phyloP scores from a whole-genome alignment of 306 rosid species.

The Pyrus betulifolia region DNA sequence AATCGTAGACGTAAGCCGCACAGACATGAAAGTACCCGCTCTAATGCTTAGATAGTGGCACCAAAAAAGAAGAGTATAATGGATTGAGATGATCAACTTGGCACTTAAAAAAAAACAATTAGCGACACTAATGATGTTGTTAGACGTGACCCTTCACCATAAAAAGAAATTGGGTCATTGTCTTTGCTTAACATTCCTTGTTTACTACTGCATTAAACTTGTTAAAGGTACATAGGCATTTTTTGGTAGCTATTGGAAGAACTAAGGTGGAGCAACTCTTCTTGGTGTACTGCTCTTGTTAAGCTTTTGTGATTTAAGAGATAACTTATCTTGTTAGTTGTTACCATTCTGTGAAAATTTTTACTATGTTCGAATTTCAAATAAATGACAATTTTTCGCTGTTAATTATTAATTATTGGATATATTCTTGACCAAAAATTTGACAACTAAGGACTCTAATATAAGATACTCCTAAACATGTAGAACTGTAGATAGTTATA shows the following conservation, averaged over 20 bases:
- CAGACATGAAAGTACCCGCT: not conserved
- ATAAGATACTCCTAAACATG: not conserved
- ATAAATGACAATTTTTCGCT: too few species aligned
- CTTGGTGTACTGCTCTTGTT: not conserved
- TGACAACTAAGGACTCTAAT: too few species aligned
- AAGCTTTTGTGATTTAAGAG: not conserved
- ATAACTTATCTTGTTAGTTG: too few species aligned
- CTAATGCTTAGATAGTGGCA: not conserved
- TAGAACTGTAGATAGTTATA: not conserved
- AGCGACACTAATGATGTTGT: not conserved
- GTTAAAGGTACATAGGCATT: too few species aligned
- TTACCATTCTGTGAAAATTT: too few species aligned
- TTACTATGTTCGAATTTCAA: too few species aligned
- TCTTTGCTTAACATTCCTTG: not conserved
- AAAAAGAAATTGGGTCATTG: not conserved
- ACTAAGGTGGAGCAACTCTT: not conserved
- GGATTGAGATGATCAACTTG: not conserved
- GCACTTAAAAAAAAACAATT: not conserved
- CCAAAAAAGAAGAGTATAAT: not conserved
- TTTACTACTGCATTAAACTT: not conserved
- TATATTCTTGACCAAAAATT: too few species aligned
- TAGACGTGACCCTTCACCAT: not conserved
- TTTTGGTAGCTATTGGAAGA: not conserved
- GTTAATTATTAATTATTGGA: too few species aligned
- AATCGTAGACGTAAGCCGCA: too few species aligned